Conservation (phyloP, 768 basidiomycete genomes). For the Pleurotus djamor region DNA sequence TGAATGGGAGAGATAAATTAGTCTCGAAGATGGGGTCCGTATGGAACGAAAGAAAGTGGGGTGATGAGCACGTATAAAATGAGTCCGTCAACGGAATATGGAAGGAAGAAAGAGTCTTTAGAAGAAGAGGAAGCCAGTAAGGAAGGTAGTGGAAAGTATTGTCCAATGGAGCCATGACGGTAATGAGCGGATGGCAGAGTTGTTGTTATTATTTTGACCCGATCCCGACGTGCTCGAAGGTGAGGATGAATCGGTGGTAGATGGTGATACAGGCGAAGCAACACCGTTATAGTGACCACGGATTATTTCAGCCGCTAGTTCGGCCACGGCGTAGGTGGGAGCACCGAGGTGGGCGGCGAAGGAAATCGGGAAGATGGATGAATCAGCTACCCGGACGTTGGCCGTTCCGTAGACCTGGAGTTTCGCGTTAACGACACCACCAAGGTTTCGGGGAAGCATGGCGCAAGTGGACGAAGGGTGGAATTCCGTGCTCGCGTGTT, state of each 20-base stretch:
- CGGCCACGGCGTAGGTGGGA: conserved; percentile 53
- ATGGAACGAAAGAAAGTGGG: not conserved
- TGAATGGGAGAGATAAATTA: not conserved
- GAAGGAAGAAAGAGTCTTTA: not conserved
- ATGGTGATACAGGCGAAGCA: conserved; percentile 2
- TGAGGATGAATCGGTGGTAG: not conserved
- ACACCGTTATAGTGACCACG: conserved; percentile 5
- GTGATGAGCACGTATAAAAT: not conserved
- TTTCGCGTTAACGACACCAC: conserved; percentile 49
- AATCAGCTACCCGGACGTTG: conserved; percentile 53
- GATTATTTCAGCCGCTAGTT: conserved; percentile 52
- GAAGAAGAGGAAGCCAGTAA: not conserved
- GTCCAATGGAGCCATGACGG: not conserved
- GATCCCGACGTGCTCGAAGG: not conserved
- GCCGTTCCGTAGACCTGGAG: conserved; percentile 43
- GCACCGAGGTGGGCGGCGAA: conserved; percentile 15
- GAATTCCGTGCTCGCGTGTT: conserved; percentile 47
- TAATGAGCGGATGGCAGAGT: not conserved
- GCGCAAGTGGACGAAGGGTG: conserved; percentile 59
- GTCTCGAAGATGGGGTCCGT: not conserved
- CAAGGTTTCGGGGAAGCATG: conserved; percentile 51
- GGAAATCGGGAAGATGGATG: conserved; percentile 20
- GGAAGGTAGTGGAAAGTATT: not conserved
- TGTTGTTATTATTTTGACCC: not conserved
- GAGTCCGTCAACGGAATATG: not conserved